phyloP scores from a whole-genome alignment of 768 basidiomycete genomes.

The Dentipellis sp. region DNA sequence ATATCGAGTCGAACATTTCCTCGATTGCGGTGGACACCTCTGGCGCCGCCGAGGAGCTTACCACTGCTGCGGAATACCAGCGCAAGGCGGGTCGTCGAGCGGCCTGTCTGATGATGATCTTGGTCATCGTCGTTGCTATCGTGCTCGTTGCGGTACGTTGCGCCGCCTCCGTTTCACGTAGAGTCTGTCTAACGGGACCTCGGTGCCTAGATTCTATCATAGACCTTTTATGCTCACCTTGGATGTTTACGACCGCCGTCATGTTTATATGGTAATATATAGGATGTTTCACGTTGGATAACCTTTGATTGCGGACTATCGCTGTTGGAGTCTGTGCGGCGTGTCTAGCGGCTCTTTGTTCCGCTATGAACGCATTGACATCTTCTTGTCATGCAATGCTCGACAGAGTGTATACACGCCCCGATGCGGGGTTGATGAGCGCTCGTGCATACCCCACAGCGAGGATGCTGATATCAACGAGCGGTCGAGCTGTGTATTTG shows the following conservation, averaged over 20 bases:
- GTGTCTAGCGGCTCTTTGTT: too few relatives aligned
- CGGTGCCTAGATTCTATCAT: neutral
- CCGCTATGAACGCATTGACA: too few relatives aligned
- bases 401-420: neutral
- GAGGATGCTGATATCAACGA: too few relatives aligned
- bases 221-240: too few relatives aligned
- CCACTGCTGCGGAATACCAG: conserved; percentile 87
- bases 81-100: conserved; percentile 87
- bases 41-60: conserved; percentile 79
- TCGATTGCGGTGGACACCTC: conserved; percentile 77
- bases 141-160: conserved; percentile 84
- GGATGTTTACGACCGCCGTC: too few relatives aligned
- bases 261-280: neutral
- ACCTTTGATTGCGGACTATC: neutral
- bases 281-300: neutral
- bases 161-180: neutral
- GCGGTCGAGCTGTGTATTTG: too few relatives aligned
- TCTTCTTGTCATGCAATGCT: neutral
- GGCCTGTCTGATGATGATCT: conserved; percentile 80
- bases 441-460: neutral
- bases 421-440: neutral
- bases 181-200: neutral
- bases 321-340: neutral
- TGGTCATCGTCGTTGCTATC: conserved; percentile 78
- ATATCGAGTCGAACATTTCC: conserved; percentile 89